A percentile compares a stretch with the other conserved stretches of the same genome.
Evolutionary conservation across 2,329 filamentous ascomycete species (phyloP).

Genomic region (Neocatenulostroma microsporum): DNA sequence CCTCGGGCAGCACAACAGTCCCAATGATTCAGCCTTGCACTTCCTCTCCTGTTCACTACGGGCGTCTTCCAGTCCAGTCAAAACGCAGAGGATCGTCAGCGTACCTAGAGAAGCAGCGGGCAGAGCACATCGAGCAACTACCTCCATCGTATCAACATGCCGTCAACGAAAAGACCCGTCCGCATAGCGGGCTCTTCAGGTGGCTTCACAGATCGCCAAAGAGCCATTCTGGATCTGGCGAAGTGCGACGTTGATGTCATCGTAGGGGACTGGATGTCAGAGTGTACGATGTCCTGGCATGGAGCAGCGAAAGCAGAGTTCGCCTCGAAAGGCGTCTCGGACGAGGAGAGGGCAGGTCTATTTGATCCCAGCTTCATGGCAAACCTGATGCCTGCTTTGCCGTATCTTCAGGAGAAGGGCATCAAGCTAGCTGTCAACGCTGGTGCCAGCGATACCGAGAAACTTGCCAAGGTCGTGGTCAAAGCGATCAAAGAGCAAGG

Average conservation of each 20-base stretch:
- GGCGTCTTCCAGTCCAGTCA: not conserved
- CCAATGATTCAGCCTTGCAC: slow-evolving; percentile 4
- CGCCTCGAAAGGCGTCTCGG: not conserved
- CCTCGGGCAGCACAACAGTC: too few relatives aligned
- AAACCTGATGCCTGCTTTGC: slow-evolving; percentile 4
- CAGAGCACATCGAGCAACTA: not conserved
- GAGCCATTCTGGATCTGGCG: slow-evolving; percentile 4
- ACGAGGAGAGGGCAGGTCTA: slow-evolving; percentile 3
- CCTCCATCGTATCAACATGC: slow-evolving; percentile 3
- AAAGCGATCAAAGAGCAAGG: slow-evolving; percentile 23
- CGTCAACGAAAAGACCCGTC: slow-evolving; percentile 4
- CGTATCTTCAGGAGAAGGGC: slow-evolving; percentile 27
- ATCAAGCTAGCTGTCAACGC: slow-evolving; percentile 50
- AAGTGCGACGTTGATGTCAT: slow-evolving; percentile 7
- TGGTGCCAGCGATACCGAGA: slow-evolving; percentile 46
- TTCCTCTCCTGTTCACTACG: not conserved
- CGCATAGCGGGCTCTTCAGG: slow-evolving; percentile 1
- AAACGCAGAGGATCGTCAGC: not conserved
- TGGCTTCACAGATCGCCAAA: slow-evolving; percentile 5
- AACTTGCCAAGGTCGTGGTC: slow-evolving; percentile 39
- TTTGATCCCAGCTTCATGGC: slow-evolving; percentile 10
- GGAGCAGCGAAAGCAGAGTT: slow-evolving; percentile 5
- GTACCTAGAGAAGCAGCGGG: not conserved
- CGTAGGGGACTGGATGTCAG: slow-evolving; percentile 6
- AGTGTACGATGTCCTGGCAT: slow-evolving; percentile 6